Percentiles rank a stretch among this genome's conserved stretches.
These are phyloP conservation scores for Phialophora macrospora DNA, from an alignment of 2,329 filamentous ascomycete genomes.

Conservation along the genomic window DNA sequence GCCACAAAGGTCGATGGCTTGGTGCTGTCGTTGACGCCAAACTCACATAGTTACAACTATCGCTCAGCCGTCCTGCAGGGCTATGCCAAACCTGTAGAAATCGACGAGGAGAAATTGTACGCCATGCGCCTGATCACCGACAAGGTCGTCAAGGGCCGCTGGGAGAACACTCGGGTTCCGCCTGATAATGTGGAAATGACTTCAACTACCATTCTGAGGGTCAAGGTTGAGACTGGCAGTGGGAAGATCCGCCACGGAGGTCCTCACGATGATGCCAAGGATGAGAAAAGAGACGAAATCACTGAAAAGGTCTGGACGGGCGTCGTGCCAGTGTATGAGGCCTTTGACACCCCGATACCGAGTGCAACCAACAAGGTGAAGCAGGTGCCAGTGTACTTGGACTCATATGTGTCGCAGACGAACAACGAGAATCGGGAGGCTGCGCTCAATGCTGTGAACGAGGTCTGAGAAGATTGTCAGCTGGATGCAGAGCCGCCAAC, in stretches of 20 bases:
- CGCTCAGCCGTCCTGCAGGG: conserved; percentile 80
- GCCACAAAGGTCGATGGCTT: conserved; percentile 79
- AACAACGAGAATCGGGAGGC: conserved; percentile 45
- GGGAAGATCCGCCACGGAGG: conserved; percentile 73
- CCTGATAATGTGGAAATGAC: conserved; percentile 75
- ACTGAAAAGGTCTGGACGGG: conserved; percentile 62
- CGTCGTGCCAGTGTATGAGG: conserved; percentile 67
- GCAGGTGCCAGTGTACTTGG: conserved; percentile 67
- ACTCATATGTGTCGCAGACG: conserved; percentile 55
- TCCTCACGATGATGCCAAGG: conserved; percentile 65
- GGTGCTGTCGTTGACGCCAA: conserved; percentile 77
- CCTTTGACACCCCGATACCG: conserved; percentile 67
- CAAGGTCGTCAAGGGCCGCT: conserved; percentile 70
- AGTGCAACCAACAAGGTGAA: conserved; percentile 63
- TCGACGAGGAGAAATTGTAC: conserved; percentile 72
- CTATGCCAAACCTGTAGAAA: conserved; percentile 69
- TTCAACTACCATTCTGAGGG: conserved; percentile 72
- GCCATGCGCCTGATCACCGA: conserved; percentile 81
- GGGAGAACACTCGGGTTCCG: conserved; percentile 70
- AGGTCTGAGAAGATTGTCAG: conserved; percentile 21
- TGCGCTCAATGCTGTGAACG: conserved; percentile 33
- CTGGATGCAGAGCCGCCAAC: background rate
- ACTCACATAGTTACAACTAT: conserved; percentile 85
- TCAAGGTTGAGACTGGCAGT: conserved; percentile 71
- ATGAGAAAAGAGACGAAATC: conserved; percentile 56